Base-by-base conservation (phyloP, 139 green algal species). In the Spirogloea muscicola region DNA sequence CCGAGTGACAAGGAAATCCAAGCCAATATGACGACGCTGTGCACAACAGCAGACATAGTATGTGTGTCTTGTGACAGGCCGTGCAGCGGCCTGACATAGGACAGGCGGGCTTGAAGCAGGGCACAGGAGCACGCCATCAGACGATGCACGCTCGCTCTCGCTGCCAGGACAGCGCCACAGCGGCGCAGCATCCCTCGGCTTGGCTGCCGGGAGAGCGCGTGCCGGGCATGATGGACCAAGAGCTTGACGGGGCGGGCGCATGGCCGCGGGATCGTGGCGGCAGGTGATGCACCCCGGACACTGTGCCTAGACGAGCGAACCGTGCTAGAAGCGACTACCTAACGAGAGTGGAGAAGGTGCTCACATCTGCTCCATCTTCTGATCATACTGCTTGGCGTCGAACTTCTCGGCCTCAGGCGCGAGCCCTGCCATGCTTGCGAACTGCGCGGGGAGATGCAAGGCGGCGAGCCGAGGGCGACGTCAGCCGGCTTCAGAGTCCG, bases 381-480 rank as follows among this genome's bases (percentile, higher is more conserved):
- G 36, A 74, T 95, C 90, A 84, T 94, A 95, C 34, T 84, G 79
- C 34, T 72, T 67, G 29, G 80, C 84, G 77, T 95, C 90, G 72
- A 89, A 95, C 29, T 68, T 48, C 46, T 21, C 29, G 49, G 37
- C 67, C 33, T 76, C 74, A 21, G 74, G 37, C 42, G 60, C 66
- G n/a, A 77, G 38, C 25, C 66, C 74, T 51, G 66, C 74, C 74
- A 82, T 82, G 74, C 58, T 82, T 79, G 70, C 68, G n/a, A n/a
- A 49, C 16, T 65, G 21, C 46, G 46, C 46, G 46, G 46, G 21
- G 46, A 55, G 46, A 31, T 55, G 46, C 46, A 21, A 55, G n/a
- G n/a, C n/a, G n/a, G n/a, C n/a, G n/a, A n/a, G n/a, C n/a, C n/a
- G n/a, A n/a, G n/a, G n/a, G n/a, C n/a, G n/a, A n/a, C n/a, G n/a